Conservation (phyloP, 2,329 filamentous ascomycete species). For the Chaetomium olivaceum region DNA sequence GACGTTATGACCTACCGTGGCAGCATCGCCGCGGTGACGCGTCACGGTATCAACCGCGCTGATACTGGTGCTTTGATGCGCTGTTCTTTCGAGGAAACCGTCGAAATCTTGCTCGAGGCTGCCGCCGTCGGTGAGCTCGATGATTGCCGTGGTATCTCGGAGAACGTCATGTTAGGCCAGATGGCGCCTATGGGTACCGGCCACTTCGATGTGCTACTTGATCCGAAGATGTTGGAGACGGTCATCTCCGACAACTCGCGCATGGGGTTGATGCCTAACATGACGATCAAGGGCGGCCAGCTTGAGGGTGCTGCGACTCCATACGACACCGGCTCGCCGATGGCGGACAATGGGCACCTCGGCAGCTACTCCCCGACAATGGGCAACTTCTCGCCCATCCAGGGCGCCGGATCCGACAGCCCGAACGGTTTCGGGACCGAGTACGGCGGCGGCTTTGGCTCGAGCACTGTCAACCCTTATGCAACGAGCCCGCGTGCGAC, state of each 20-base stretch:
- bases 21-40: conserved; percentile 91
- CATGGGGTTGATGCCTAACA: conserved; percentile 77
- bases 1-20: conserved; percentile 98
- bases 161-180: conserved; percentile 98
- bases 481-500: conserved; percentile 69
- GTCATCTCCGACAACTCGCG: conserved; percentile 90
- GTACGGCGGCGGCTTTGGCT: conserved; percentile 55
- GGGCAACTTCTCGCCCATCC: conserved; percentile 75
- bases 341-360: conserved; percentile 67
- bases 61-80: conserved; percentile 98
- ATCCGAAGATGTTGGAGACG: conserved; percentile 93
- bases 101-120: conserved; percentile 95
- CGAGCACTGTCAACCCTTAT: conserved; percentile 63
- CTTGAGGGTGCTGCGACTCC: conserved; percentile 87
- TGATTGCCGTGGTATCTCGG: conserved; percentile 95
- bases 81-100: conserved; percentile 98
- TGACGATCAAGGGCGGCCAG: conserved; percentile 72
- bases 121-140: conserved; percentile 93
- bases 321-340: conserved; percentile 84
- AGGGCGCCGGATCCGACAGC: conserved; percentile 70
- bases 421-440: conserved; percentile 66
- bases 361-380: conserved; percentile 62
- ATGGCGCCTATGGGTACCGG: conserved; percentile 96
- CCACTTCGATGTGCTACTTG: conserved; percentile 89
- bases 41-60: conserved; percentile 96